Conservation (phyloP, 441 rosid species). For the Eutrema salsugineum region DNA sequence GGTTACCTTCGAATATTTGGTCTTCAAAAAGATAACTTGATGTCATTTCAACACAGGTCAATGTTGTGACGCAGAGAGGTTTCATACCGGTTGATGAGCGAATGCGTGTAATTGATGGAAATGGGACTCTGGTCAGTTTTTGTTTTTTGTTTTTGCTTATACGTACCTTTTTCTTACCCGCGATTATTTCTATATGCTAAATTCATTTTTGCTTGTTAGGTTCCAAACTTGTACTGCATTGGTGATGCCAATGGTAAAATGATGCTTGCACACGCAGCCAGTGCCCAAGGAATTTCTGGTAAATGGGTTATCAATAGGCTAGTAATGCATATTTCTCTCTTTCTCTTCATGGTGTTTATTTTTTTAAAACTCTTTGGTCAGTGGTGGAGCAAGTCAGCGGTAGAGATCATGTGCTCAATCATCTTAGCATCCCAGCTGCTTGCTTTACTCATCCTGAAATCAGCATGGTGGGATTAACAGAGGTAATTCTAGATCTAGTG, state of each 20-base stretch:
- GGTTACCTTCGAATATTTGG: conserved; percentile 1
- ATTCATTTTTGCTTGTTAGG: conserved; percentile 31
- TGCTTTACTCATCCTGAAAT: conserved; percentile 99
- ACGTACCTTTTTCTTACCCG: background rate
- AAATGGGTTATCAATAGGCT: background rate
- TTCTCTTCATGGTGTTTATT: no score
- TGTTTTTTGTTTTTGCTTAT: conserved; percentile 2
- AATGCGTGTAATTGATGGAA: conserved; percentile 83
- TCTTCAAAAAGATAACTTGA: conserved; percentile 7
- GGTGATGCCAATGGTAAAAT: conserved; percentile 93
- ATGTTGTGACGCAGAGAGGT: conserved; percentile 85
- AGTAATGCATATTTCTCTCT: background rate
- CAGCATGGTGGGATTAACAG: conserved; percentile 97
- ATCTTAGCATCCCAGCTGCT: conserved; percentile 95
- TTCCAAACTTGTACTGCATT: conserved; percentile 78
- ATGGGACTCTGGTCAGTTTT: conserved; percentile 64
- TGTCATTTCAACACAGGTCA: conserved; percentile 46
- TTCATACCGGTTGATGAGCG: conserved; percentile 91
- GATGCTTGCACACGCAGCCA: conserved; percentile 99
- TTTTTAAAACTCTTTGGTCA: conserved; percentile 14
- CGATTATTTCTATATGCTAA: background rate
- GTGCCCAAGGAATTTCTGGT: conserved; percentile 99
- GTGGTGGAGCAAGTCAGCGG: conserved; percentile 96
- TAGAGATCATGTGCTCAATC: conserved; percentile 87
- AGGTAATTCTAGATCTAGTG: conserved; percentile 44